Evolutionary conservation across 2,329 filamentous ascomycete genomes (phyloP).

Genomic region (Pezicula carpinea): DNA sequence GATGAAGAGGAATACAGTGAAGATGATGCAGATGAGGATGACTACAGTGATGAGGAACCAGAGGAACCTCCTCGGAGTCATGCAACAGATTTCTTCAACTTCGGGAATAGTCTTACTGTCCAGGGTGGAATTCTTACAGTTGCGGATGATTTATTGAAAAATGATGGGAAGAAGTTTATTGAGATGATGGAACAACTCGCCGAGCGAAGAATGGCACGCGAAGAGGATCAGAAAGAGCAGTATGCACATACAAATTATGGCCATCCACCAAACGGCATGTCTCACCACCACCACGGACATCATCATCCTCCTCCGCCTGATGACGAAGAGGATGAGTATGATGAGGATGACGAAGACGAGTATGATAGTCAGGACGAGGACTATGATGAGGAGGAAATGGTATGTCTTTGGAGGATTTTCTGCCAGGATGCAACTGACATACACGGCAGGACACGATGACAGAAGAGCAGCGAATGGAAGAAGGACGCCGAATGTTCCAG

Average conservation of each 20-base stretch:
- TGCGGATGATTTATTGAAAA: conserved; percentile 95
- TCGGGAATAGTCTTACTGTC: conserved; percentile 94
- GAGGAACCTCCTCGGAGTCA: conserved; percentile 61
- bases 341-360: conserved; percentile 58
- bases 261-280: conserved; percentile 53
- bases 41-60: conserved; percentile 62
- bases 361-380: conserved; percentile 60
- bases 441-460: conserved; percentile 80
- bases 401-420: conserved; percentile 32
- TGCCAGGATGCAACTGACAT: conserved; percentile 30
- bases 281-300: conserved; percentile 46
- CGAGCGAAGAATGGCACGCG: conserved; percentile 92
- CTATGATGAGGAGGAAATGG: conserved; percentile 74
- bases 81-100: conserved; percentile 88
- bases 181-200: conserved; percentile 99
- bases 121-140: conserved; percentile 98
- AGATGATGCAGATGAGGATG: conserved; percentile 56
- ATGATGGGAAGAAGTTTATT: conserved; percentile 99
- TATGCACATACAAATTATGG: conserved; percentile 54
- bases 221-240: conserved; percentile 76
- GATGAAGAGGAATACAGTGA: conserved; percentile 38
- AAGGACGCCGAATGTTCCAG: conserved; percentile 97
- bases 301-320: conserved; percentile 69
- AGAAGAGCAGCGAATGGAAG: conserved; percentile 98
- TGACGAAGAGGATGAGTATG: conserved; percentile 68